Evolutionary conservation across 495 filamentous ascomycete genomes (phyloP).

Genomic region (Tuber calosporum): DNA sequence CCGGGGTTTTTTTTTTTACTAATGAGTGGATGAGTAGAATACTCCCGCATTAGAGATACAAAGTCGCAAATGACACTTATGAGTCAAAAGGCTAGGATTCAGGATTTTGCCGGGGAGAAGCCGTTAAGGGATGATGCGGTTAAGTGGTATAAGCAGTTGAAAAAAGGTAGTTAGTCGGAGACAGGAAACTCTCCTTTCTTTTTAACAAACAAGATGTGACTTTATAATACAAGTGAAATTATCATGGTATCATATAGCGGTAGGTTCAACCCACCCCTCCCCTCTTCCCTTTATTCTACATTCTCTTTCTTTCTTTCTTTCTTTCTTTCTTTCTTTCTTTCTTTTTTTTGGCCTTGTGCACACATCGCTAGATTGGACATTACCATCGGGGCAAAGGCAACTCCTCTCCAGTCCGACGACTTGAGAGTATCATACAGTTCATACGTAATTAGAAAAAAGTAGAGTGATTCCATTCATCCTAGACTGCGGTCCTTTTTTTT

Average conservation of each 20-base stretch:
- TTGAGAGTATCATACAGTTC: neutral
- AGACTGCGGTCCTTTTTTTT: neutral
- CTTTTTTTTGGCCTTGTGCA: neutral
- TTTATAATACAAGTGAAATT: neutral
- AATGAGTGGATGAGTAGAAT: constrained; percentile 49
- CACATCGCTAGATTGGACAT: neutral
- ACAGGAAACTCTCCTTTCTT: neutral
- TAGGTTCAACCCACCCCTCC: neutral
- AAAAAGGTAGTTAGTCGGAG: constrained; percentile 21
- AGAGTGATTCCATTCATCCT: neutral
- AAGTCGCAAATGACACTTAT: constrained; percentile 72
- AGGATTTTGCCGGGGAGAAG: constrained; percentile 65
- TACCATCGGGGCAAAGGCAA: neutral
- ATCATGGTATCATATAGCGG: neutral
- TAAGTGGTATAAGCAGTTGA: constrained; percentile 39
- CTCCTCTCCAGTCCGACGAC: neutral
- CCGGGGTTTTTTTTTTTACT: neutral
- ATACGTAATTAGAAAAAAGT: neutral
- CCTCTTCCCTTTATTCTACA: neutral
- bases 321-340: no score
- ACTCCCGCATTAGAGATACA: constrained; percentile 65
- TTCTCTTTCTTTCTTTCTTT: no score
- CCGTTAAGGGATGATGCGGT: constrained; percentile 58
- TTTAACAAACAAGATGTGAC: neutral
- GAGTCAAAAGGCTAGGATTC: constrained; percentile 76